These are phyloP conservation scores for Dalechampia spathulata DNA, from an alignment of 441 rosid species.

Conservation along the genomic window DNA sequence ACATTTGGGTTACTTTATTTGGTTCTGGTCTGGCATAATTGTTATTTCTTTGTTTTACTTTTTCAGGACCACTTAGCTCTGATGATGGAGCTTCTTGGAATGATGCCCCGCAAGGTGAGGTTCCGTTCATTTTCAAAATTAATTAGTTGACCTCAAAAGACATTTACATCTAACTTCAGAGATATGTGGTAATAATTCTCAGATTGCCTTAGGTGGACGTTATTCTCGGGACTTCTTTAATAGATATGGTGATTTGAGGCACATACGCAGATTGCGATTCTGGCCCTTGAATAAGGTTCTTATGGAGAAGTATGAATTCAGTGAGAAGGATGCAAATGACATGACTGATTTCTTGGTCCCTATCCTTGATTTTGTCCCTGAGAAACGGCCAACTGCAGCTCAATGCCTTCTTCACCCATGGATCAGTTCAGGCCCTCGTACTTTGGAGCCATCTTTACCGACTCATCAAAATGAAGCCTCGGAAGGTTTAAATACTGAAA, in stretches of 20 bases:
- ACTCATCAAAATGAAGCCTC: constrained; percentile 17
- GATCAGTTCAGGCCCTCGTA: constrained; percentile 40
- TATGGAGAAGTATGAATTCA: constrained; percentile 53
- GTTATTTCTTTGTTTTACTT: neutral
- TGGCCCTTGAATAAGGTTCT: constrained; percentile 64
- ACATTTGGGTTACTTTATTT: neutral
- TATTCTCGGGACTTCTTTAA: constrained; percentile 62
- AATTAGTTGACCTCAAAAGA: neutral
- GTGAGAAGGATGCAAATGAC: constrained; percentile 53
- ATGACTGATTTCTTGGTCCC: constrained; percentile 56
- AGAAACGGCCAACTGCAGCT: constrained; percentile 61
- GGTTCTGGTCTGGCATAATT: neutral
- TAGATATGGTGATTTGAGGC: constrained; percentile 61
- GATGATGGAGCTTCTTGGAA: constrained; percentile 78
- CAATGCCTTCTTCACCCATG: constrained; percentile 64
- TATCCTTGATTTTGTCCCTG: constrained; percentile 69
- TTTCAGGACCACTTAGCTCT: constrained; percentile 69
- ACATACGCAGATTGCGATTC: constrained; percentile 57
- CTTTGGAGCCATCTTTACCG: constrained; percentile 33
- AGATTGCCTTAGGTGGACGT: constrained; percentile 71
- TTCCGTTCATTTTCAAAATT: neutral
- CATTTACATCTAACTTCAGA: constrained; percentile 5
- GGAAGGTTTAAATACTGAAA: constrained; percentile 18
- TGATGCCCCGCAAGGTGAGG: constrained; percentile 78
- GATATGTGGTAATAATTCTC: constrained; percentile 12